A percentile compares a stretch with the other conserved stretches of the same genome.
phyloP scores from a whole-genome alignment of 495 filamentous ascomycete species.

The Niebla homalea region DNA sequence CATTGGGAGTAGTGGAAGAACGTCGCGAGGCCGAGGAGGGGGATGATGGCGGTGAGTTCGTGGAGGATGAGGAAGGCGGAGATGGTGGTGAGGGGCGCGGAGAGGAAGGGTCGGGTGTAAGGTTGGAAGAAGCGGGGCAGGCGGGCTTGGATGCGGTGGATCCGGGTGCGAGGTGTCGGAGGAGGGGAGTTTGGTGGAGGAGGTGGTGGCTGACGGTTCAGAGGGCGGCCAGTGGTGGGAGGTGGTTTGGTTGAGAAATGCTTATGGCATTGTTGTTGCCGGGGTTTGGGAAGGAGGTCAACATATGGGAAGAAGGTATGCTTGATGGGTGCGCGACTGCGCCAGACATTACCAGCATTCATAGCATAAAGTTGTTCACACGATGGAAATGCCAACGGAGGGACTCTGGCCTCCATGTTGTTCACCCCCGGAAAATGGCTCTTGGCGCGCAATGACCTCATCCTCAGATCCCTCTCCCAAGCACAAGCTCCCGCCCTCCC shows the following conservation, averaged over 20 bases:
- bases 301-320: no score
- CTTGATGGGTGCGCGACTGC: no score
- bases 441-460: no score
- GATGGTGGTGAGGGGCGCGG: constrained; percentile 69
- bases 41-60: constrained; percentile 76
- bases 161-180: constrained; percentile 25
- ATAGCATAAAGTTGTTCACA: no score
- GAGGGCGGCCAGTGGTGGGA: not conserved
- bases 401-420: no score
- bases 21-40: constrained; percentile 59
- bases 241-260: not conserved
- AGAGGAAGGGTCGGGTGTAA: constrained; percentile 53
- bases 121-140: constrained; percentile 46
- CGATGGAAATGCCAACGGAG: no score
- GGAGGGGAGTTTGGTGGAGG: not conserved
- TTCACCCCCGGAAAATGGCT: no score
- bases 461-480: no score
- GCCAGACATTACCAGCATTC: no score
- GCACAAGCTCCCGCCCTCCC: no score
- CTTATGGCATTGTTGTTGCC: no score
- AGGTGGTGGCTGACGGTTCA: not conserved
- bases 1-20: constrained; percentile 63
- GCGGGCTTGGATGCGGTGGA: constrained; percentile 45
- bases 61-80: constrained; percentile 81
- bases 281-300: no score